Evolutionary conservation across 768 basidiomycete species (phyloP), one percentile per base, ranked within the genome.

Genomic region (Russula lepida): DNA sequence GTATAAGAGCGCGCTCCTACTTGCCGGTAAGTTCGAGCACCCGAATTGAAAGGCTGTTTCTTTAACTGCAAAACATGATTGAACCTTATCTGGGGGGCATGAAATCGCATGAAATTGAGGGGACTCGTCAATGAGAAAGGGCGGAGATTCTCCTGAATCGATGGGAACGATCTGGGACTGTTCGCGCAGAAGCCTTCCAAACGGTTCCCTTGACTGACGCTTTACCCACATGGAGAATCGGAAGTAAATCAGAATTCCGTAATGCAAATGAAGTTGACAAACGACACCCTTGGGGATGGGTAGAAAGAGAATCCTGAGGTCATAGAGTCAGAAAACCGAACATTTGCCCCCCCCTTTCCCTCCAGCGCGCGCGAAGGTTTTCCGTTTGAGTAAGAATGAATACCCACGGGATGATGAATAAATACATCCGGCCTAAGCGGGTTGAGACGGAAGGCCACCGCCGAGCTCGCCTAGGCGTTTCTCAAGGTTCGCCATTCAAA

Each of bases 31-130:
- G 63, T 55, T 66, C 56, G 63, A 60, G 59, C 25, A 58, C 50
- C 56, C 63, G 48, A 60, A 63, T 64, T 62, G 54, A 67, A 64
- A 66, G 65, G 56, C 57, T 66, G 65, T 66, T 64, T 66, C 65
- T 66, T 66, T 66, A 67, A 66, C 57, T 67, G 65, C 65, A 67
- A 66, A 67, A 63, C 59, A 58, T 62, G 57, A 56, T 56, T 64
- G 64, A 66, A 66, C 66, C 64, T 65, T 65, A 66, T 66, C 60
- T 62, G 25, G 39, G 37, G 50, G 33, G n/a, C 58, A 56, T 44
- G 57, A 58, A 54, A 56, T 59, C 39, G 17, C 58, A 53, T 51
- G 58, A 55, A 56, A 56, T 59, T 64, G 57, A 64, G 63, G 62
- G 64, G 57, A 55, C 62, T 44, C 17, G 52, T 63, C 58, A 63